Base-by-base conservation (phyloP, 176 grass and related monocot species). In the Themeda triandra region DNA sequence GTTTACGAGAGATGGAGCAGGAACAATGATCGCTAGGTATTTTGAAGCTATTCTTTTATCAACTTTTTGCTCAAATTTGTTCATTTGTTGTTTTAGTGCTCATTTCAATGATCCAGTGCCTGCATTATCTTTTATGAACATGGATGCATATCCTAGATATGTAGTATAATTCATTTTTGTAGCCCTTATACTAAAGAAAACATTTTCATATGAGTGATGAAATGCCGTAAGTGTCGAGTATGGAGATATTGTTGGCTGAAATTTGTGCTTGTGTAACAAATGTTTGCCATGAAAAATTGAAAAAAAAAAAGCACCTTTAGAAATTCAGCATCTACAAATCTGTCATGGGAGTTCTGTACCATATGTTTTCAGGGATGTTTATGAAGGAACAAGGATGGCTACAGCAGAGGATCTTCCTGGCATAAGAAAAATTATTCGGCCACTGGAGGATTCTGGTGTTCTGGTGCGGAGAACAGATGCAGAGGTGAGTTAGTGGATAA, bases 11-110 rank as follows among this genome's bases (percentile, higher is more conserved):
- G 96, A 98, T 93, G 96, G 96, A 45, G 85, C 90, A 15, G 93
- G 96, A 78, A 98, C 93, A 77, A 98, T 98, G 96, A 90, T 98
- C 63, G 96, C 96, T 71, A 92, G 93, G 96, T 98, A 83, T 80
- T 69, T 12, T 83, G 15, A 30, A 68, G 30, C 18, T 86, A 35
- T 39, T 60, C 19, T 83, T 6, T 75, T 67, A 28, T 35, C 67
- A 82, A 82, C 0, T 44, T 59, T 53, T 82, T 46, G 0, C 18
- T 25, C n/a, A 79, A 71, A 86, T n/a, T n/a, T n/a, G n/a, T n/a
- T n/a, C n/a, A 35, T 9, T 42, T 77, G 21, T 59, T 83, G 29
- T 12, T 49, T 30, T 29, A 77, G 66, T 83, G 69, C 23, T 37
- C 45, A 82, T 68, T 32, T 44, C 13, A 76, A 64, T 42, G 28